Evolutionary conservation across 108 stramenopile species (phyloP), one percentile per base, ranked within the genome.

Genomic region (Cyclotella baltica): DNA sequence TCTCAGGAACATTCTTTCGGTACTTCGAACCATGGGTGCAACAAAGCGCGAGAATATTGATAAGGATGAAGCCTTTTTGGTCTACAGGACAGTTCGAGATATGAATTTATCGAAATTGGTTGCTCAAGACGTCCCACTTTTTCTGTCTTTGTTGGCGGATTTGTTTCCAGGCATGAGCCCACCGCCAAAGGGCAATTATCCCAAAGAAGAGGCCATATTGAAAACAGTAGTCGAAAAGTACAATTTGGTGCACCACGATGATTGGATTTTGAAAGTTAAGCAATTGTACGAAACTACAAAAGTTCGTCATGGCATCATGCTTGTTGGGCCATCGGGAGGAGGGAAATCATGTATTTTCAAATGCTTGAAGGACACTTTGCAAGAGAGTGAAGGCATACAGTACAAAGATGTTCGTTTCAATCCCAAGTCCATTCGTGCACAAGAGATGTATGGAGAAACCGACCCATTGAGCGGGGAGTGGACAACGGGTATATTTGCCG

Each of bases 361-460:
- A 67, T 84, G 77, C 61, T 62, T 97, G 18, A 84, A 90, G 55
- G 83, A 83, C 61, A 90, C 92, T 1, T 86, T 97, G 16, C 88
- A 93, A 48, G 88, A 87, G 75, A 84, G 78, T 35, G 87, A 85
- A 20, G 92, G 87, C 15, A 80, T 85, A 40, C 83, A 89, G 34
- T 90, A 92, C 87, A 93, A 93, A 67, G 88, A 91, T 74, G 75
- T 81, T 23, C 87, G 93, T 28, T 88, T 97, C 71, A 97, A 97
- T 70, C 96, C 96, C 23, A 97, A 97, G 80, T 88, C 96, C n/a
- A 92, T 97, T 28, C 88, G 92, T 37, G 92, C 93, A 9, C 91
- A 91, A 57, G 95, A 97, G 70, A 95, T 97, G 95, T 97, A 96
- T 66, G 96, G 96, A n/a, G 93, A 95, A 71, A 88, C 92, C 2